phyloP scores from a whole-genome alignment of 2,329 filamentous ascomycete species.

The Phyllosticta ampelicida region DNA sequence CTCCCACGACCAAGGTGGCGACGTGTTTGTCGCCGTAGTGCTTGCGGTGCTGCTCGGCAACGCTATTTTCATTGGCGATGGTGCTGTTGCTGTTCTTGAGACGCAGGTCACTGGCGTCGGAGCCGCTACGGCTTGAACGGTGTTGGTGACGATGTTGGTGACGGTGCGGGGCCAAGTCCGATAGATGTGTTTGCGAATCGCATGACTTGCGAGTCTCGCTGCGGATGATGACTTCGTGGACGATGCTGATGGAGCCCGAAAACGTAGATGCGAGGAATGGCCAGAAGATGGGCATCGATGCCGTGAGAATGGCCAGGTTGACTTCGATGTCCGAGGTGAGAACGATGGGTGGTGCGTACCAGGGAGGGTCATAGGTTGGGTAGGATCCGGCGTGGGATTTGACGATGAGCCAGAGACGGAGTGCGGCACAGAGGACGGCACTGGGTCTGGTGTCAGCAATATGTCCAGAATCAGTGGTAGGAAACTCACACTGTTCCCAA shows the following conservation, averaged over 20 bases:
- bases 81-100: background rate
- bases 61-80: background rate
- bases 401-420: conserved; percentile 8
- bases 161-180: background rate
- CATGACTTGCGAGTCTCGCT: conserved; percentile 5
- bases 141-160: background rate
- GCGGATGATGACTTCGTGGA: conserved; percentile 9
- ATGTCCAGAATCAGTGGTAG: background rate
- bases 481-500: conserved; percentile 2
- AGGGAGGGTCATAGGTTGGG: conserved; percentile 7
- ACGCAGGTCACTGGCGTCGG: background rate
- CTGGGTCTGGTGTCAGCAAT: background rate
- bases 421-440: conserved; percentile 4
- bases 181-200: background rate
- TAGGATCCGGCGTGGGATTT: conserved; percentile 5
- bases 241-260: background rate
- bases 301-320: conserved; percentile 15
- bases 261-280: conserved; percentile 10
- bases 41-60: background rate
- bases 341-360: conserved; percentile 12
- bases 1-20: conserved; percentile 3
- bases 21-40: conserved; percentile 5
- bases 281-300: conserved; percentile 16
- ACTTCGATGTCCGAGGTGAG: conserved; percentile 15
- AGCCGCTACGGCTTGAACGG: background rate